phyloP scores from a whole-genome alignment of 2,329 filamentous ascomycete species.

The Salinomyces thailandicus region DNA sequence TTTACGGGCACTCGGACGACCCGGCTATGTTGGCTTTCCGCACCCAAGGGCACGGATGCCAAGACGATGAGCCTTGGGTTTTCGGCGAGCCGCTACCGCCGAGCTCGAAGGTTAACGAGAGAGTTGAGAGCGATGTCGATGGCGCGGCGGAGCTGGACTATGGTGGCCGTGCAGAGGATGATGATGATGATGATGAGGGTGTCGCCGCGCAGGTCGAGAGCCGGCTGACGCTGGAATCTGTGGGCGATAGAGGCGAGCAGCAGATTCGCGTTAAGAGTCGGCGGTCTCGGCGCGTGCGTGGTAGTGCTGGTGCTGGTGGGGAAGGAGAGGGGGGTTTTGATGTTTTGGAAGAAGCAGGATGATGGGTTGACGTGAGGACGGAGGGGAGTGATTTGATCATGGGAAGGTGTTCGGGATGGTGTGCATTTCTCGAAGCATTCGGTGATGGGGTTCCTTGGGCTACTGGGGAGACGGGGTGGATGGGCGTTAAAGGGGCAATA shows the following conservation, averaged over 20 bases:
- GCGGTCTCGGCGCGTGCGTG: background rate
- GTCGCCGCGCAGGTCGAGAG: slow-evolving; percentile 18
- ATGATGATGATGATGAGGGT: slow-evolving; percentile 12
- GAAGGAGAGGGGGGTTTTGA: background rate
- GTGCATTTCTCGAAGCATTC: no score
- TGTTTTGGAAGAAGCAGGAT: slow-evolving; percentile 1
- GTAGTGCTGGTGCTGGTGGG: slow-evolving; percentile 1
- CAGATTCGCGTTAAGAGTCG: slow-evolving; percentile 4
- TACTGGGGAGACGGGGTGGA: no score
- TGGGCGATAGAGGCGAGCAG: background rate
- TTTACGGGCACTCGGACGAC: slow-evolving; percentile 1
- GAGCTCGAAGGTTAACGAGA: slow-evolving; percentile 21
- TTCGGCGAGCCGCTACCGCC: slow-evolving; percentile 22
- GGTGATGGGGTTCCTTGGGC: no score
- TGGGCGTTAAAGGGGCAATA: no score
- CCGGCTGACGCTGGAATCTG: slow-evolving; percentile 8
- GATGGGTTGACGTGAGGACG: slow-evolving; percentile 1
- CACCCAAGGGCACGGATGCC: slow-evolving; percentile 14
- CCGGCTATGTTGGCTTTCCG: slow-evolving; percentile 9
- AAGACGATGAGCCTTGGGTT: slow-evolving; percentile 17
- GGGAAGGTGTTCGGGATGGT: no score
- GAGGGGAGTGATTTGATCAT: no score
- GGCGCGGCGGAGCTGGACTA: slow-evolving; percentile 1
- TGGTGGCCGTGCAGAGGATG: slow-evolving; percentile 4
- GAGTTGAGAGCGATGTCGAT: slow-evolving; percentile 4